phyloP scores from a whole-genome alignment of 2,329 filamentous ascomycete species.

The Xylaria sp. region DNA sequence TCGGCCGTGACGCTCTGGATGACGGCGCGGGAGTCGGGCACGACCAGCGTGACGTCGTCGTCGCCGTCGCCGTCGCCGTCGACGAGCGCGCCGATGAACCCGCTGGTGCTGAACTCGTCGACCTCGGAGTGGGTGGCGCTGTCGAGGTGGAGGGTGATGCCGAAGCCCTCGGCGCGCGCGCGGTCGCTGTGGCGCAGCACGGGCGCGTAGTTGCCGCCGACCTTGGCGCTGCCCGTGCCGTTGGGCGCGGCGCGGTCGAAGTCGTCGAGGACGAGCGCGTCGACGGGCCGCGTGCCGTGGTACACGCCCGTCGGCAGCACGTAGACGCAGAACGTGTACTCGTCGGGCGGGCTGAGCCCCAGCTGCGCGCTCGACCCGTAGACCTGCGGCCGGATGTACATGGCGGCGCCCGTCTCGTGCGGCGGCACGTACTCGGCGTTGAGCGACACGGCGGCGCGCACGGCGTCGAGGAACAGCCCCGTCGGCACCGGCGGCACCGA shows the following conservation, averaged over 20 bases:
- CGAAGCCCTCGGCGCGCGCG: slow-evolving; percentile 77
- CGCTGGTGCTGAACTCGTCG: slow-evolving; percentile 94
- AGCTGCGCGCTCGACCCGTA: slow-evolving; percentile 89
- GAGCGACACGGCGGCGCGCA: slow-evolving; percentile 78
- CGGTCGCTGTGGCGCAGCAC: slow-evolving; percentile 86
- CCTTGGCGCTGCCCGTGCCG: slow-evolving; percentile 88
- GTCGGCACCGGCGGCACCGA: slow-evolving; percentile 81
- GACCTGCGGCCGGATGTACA: slow-evolving; percentile 89
- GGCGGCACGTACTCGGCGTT: slow-evolving; percentile 93
- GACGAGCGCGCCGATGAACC: slow-evolving; percentile 80
- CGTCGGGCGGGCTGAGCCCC: slow-evolving; percentile 82
- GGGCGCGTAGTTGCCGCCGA: slow-evolving; percentile 95
- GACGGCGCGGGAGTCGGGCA: slow-evolving; percentile 85
- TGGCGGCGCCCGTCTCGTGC: slow-evolving; percentile 82
- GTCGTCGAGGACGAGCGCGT: slow-evolving; percentile 84
- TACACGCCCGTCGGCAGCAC: slow-evolving; percentile 93
- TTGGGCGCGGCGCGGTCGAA: slow-evolving; percentile 94
- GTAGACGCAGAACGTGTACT: slow-evolving; percentile 89
- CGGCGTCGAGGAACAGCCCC: slow-evolving; percentile 73
- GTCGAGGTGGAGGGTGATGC: slow-evolving; percentile 94
- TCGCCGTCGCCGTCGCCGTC: slow-evolving; percentile 60
- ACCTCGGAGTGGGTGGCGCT: slow-evolving; percentile 81
- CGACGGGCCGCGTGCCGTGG: slow-evolving; percentile 86
- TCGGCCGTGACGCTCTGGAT: slow-evolving; percentile 77
- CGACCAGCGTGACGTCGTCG: slow-evolving; percentile 69